Evolutionary conservation across 208 protist species (phyloP).

Genomic region (Acanthamoeba healyi): DNA sequence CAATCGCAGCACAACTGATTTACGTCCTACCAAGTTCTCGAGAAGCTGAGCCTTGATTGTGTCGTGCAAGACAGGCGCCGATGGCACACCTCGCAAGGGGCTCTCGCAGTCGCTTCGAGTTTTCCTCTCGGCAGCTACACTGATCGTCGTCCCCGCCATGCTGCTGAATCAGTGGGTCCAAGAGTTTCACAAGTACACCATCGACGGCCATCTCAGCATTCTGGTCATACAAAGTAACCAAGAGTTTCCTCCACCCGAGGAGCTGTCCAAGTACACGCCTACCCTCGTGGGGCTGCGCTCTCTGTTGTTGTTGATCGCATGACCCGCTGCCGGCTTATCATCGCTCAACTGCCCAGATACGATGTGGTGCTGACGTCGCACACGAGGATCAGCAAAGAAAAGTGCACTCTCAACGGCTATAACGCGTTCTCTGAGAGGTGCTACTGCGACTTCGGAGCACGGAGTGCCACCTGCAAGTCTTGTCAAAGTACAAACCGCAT

Average conservation of each 20-base stretch:
- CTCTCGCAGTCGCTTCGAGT: background rate
- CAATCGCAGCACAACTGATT: background rate
- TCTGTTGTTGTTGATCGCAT: background rate
- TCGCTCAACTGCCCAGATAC: slow-evolving; percentile 13
- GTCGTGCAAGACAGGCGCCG: background rate
- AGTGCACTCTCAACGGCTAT: background rate
- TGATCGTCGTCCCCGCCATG: slow-evolving; percentile 59
- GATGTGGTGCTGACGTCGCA: slow-evolving; percentile 78
- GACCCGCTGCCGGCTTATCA: background rate
- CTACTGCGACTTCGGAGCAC: slow-evolving; percentile 47
- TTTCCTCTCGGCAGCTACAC: slow-evolving; percentile 38
- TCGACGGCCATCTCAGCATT: slow-evolving; percentile 58
- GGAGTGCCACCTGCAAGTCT: slow-evolving; percentile 45
- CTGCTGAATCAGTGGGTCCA: slow-evolving; percentile 72
- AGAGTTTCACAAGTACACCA: slow-evolving; percentile 71
- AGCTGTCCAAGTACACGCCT: slow-evolving; percentile 41
- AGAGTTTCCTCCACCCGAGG: slow-evolving; percentile 61
- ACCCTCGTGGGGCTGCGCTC: too few relatives aligned
- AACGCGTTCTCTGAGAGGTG: background rate
- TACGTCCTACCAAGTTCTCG: background rate
- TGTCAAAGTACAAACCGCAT: background rate
- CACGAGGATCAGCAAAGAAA: slow-evolving; percentile 71
- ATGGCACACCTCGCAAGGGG: background rate
- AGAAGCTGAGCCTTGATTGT: background rate
- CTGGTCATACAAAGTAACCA: slow-evolving; percentile 43